Evolutionary conservation across 2,329 filamentous ascomycete species (phyloP).

Genomic region (Taxawa tesnikishii): DNA sequence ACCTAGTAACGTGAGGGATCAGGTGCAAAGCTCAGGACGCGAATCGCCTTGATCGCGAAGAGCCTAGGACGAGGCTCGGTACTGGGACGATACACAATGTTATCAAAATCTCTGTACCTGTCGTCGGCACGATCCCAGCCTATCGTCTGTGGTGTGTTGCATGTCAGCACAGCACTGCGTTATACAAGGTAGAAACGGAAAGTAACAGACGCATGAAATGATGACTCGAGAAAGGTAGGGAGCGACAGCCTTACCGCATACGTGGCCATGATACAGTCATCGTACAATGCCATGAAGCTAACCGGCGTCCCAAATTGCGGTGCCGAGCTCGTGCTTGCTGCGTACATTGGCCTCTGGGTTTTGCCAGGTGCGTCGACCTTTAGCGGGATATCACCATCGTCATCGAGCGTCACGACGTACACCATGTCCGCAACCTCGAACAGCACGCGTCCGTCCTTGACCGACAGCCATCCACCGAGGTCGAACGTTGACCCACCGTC

Average conservation of each 20-base stretch:
- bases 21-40: constrained; percentile 25
- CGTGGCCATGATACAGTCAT: constrained; percentile 35
- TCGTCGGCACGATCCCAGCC: constrained; percentile 8
- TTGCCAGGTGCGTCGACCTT: constrained; percentile 1
- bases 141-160: constrained; percentile 4
- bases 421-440: constrained; percentile 32
- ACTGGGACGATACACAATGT: too few species aligned
- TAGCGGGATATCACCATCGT: constrained; percentile 19
- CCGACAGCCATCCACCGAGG: constrained; percentile 33
- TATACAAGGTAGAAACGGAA: constrained; percentile 1
- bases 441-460: constrained; percentile 28
- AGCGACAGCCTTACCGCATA: constrained; percentile 21
- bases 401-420: constrained; percentile 29
- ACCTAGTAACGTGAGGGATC: too few species aligned
- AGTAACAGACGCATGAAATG: neutral
- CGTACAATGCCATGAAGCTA: constrained; percentile 34
- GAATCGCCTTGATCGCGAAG: constrained; percentile 28
- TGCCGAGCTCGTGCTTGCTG: constrained; percentile 23
- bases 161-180: neutral
- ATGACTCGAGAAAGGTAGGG: neutral
- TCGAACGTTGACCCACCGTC: constrained; percentile 28
- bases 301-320: constrained; percentile 29
- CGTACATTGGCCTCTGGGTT: constrained; percentile 10
- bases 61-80: constrained; percentile 15
- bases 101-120: too few species aligned